Percentiles rank a stretch among this genome's conserved stretches.
Conservation (phyloP, 2,329 filamentous ascomycete species). For the Hymenoscyphus fraxineus region DNA sequence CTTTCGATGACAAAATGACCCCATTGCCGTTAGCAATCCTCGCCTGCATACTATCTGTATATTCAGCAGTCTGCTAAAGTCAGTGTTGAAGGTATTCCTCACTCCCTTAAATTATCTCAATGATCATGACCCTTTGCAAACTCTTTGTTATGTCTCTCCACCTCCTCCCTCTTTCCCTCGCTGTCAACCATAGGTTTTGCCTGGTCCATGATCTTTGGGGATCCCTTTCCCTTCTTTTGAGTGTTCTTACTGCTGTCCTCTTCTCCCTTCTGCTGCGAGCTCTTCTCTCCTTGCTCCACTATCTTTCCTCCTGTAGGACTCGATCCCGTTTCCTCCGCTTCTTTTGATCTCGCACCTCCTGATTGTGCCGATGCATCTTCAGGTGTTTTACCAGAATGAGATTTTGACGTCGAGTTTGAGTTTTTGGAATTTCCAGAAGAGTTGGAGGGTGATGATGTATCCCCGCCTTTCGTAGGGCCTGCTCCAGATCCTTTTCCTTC, state of each 20-base stretch:
- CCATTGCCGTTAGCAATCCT: too few relatives aligned
- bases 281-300: constrained; percentile 23
- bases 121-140: constrained; percentile 45
- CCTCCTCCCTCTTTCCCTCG: constrained; percentile 52
- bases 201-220: constrained; percentile 20
- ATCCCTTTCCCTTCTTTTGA: constrained; percentile 24
- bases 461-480: constrained; percentile 36
- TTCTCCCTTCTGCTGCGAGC: constrained; percentile 14
- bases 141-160: constrained; percentile 55
- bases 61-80: too few relatives aligned
- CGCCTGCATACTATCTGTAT: too few relatives aligned
- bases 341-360: constrained; percentile 40
- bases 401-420: constrained; percentile 14
- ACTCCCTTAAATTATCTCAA: constrained; percentile 50
- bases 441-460: constrained; percentile 12
- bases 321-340: constrained; percentile 39
- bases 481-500: constrained; percentile 40
- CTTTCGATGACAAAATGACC: too few relatives aligned
- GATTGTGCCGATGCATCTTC: constrained; percentile 38
- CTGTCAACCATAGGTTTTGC: constrained; percentile 22
- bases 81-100: neutral
- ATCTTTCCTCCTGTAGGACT: constrained; percentile 30
- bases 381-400: constrained; percentile 18
- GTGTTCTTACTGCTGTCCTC: constrained; percentile 20
- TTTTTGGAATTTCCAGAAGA: constrained; percentile 11